These are phyloP conservation scores for Fusarium liriodendri DNA, from an alignment of 2,329 filamentous ascomycete species.

Conservation along the genomic window DNA sequence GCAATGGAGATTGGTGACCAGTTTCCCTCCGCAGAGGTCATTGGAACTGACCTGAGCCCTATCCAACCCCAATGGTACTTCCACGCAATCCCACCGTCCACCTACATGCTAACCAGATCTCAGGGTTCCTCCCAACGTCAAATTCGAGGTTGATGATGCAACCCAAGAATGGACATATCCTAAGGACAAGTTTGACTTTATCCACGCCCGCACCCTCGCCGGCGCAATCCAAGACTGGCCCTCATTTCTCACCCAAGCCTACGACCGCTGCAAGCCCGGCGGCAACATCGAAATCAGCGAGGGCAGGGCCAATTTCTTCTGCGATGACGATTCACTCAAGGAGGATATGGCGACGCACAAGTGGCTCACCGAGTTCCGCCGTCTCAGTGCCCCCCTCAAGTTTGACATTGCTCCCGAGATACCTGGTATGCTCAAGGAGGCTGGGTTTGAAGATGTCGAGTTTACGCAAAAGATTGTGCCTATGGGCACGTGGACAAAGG, in stretches of 20 bases:
- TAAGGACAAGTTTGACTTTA: slow-evolving; percentile 10
- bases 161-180: slow-evolving; percentile 13
- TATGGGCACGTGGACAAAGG: slow-evolving; percentile 54
- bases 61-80: slow-evolving; percentile 38
- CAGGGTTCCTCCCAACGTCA: slow-evolving; percentile 41
- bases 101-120: not conserved
- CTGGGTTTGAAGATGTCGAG: slow-evolving; percentile 46
- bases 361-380: slow-evolving; percentile 40
- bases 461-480: slow-evolving; percentile 49
- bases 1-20: slow-evolving; percentile 57
- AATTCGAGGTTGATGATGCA: slow-evolving; percentile 28
- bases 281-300: slow-evolving; percentile 32
- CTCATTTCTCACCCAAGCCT: slow-evolving; percentile 31
- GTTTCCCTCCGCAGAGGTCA: slow-evolving; percentile 37
- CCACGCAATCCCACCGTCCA: too few species aligned
- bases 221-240: slow-evolving; percentile 46
- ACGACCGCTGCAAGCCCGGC: slow-evolving; percentile 25
- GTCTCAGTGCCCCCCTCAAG: slow-evolving; percentile 28
- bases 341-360: slow-evolving; percentile 30
- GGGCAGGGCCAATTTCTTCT: slow-evolving; percentile 36
- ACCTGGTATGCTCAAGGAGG: slow-evolving; percentile 28
- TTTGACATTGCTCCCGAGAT: slow-evolving; percentile 37
- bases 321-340: slow-evolving; percentile 37
- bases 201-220: slow-evolving; percentile 43
- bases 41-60: slow-evolving; percentile 42